phyloP scores from a whole-genome alignment of 2,329 filamentous ascomycete species.

The Phyllosticta citrichinensis region DNA sequence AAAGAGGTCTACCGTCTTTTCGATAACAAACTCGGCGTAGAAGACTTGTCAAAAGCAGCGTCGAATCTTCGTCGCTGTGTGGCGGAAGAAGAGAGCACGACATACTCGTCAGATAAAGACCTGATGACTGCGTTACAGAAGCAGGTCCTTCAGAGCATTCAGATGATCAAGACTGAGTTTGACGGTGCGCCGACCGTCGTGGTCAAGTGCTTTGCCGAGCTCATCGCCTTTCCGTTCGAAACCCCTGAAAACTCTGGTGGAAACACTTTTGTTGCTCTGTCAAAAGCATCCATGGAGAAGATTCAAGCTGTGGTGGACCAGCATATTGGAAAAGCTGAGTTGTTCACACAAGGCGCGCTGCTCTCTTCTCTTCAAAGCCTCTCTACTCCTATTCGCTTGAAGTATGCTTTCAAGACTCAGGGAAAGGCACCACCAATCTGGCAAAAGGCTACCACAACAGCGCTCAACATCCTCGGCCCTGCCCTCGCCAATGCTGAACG shows the following conservation, averaged over 20 bases:
- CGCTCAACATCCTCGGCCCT: conserved; percentile 56
- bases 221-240: conserved; percentile 60
- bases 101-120: conserved; percentile 64
- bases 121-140: conserved; percentile 62
- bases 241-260: conserved; percentile 30
- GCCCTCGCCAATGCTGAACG: conserved; percentile 43
- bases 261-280: conserved; percentile 81
- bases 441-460: conserved; percentile 66
- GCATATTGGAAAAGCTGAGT: conserved; percentile 52
- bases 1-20: conserved; percentile 71
- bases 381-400: conserved; percentile 59
- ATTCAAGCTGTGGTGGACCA: conserved; percentile 51
- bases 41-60: conserved; percentile 58
- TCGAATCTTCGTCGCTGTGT: conserved; percentile 61
- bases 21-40: conserved; percentile 50
- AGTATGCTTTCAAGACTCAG: conserved; percentile 66
- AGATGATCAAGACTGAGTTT: conserved; percentile 57
- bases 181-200: conserved; percentile 57
- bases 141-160: conserved; percentile 57
- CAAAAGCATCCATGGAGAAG: conserved; percentile 68
- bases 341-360: conserved; percentile 61
- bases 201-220: conserved; percentile 57
- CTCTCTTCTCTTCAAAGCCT: conserved; percentile 56
- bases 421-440: conserved; percentile 66
- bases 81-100: conserved; percentile 55